Evolutionary conservation across 768 basidiomycete species (phyloP).

Genomic region (Mycena belliarum): DNA sequence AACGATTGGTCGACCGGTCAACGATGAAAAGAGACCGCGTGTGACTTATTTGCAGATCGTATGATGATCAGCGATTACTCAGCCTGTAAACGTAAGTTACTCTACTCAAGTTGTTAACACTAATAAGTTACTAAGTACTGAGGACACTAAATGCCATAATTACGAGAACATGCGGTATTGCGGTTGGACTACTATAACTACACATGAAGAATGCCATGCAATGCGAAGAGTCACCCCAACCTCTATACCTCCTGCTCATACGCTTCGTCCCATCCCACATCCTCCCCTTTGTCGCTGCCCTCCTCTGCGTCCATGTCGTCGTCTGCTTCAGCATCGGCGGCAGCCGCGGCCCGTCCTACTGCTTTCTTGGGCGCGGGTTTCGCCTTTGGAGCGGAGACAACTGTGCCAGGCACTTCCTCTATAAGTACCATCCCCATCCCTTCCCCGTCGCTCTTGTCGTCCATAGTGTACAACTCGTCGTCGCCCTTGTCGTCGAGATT

Average conservation of each 20-base stretch:
- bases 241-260: constrained; percentile 74
- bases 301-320: constrained; percentile 41
- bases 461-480: constrained; percentile 42
- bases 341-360: constrained; percentile 3
- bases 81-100: too few species aligned
- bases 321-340: neutral
- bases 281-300: constrained; percentile 54
- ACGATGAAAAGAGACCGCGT: too few species aligned
- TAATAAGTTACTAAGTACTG: too few species aligned
- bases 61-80: too few species aligned
- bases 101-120: too few species aligned
- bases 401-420: constrained; percentile 46
- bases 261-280: constrained; percentile 51
- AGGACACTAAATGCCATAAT: too few species aligned
- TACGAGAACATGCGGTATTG: too few species aligned
- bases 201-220: constrained; percentile 12
- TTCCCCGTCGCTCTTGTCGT: constrained; percentile 41
- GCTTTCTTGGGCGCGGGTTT: constrained; percentile 27
- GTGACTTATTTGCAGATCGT: too few species aligned
- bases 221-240: neutral
- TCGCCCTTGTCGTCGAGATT: constrained; percentile 48
- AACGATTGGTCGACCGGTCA: too few species aligned
- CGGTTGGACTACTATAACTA: constrained; percentile 12
- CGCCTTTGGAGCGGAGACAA: constrained; percentile 27
- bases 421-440: constrained; percentile 37